These are phyloP conservation scores for Trametes elegans DNA, from an alignment of 768 basidiomycete species.

Conservation along the genomic window DNA sequence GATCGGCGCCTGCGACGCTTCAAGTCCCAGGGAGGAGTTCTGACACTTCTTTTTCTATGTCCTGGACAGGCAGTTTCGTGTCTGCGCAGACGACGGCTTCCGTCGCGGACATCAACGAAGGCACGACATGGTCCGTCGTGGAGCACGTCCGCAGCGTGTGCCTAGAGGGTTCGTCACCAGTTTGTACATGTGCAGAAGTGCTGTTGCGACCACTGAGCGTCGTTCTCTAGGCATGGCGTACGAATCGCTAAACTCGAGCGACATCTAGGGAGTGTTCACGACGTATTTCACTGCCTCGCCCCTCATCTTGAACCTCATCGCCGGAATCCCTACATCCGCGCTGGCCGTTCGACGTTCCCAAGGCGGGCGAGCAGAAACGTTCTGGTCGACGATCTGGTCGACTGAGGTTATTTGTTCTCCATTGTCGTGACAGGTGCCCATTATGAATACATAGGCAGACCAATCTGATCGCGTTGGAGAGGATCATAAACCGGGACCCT, in stretches of 20 bases:
- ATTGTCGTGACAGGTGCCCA: background rate
- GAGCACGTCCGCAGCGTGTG: slow-evolving; percentile 78
- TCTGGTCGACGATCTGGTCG: no score
- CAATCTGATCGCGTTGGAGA: slow-evolving; percentile 38
- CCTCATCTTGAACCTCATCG: slow-evolving; percentile 49
- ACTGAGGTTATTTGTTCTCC: slow-evolving; percentile 27
- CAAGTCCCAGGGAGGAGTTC: slow-evolving; percentile 36
- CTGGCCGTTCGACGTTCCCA: no score
- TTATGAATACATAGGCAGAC: slow-evolving; percentile 26
- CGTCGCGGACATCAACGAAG: slow-evolving; percentile 60
- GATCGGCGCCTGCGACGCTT: slow-evolving; percentile 37
- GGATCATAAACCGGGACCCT: slow-evolving; percentile 36
- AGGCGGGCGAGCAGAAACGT: no score
- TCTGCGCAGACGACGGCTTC: slow-evolving; percentile 41
- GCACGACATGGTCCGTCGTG: slow-evolving; percentile 66
- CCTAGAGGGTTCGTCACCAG: slow-evolving; percentile 58
- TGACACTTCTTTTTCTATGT: slow-evolving; percentile 41
- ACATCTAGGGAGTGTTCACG: slow-evolving; percentile 50
- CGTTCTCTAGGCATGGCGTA: slow-evolving; percentile 73
- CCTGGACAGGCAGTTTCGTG: slow-evolving; percentile 49
- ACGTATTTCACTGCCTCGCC: slow-evolving; percentile 56
- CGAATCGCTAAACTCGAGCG: slow-evolving; percentile 55
- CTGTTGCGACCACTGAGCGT: background rate
- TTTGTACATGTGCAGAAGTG: background rate
- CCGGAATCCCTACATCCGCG: no score